Base-by-base conservation (phyloP, 371 early-diverging fungal species). In the Mucor racemosus region DNA sequence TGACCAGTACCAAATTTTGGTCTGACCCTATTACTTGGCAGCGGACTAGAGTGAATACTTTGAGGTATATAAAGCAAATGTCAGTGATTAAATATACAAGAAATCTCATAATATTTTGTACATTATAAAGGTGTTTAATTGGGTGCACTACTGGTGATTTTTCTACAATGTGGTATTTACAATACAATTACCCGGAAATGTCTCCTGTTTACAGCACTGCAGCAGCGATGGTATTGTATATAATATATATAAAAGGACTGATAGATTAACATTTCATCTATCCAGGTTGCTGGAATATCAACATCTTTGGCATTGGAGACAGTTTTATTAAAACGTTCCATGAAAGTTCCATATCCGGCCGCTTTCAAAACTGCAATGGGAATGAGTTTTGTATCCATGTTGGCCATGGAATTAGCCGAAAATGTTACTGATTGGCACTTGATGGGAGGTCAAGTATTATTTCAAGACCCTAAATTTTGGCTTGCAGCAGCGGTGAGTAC, bases 331-430 rank as follows among this genome's bases (percentile, higher is more conserved):
- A 72, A 74, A 7, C 72, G 76, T 8, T 75, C 84, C 2, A 75
- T 85, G 79, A 54, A 72, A 13, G 75, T 84, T 42, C 63, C 71
- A 13, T 73, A 75, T 46, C 26, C 40, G 4, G 71, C 66, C 7
- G 82, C 86, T 13, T 82, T 86, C 76, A 81, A 77, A 41, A 82
- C 86, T 9, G 86, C 86, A 10, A 82, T 82, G 66, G 83, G 84
- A 11, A 86, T 86, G 86, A 81, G 81, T 38, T 68, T 86, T 67
- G 81, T 80, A 21, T 84, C 84, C n/a, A 86, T 86, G 86, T 46
- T 82, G 64, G 81, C 80, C 1, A 86, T 86, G 86, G 86, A 86
- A 66, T 56, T 83, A 4, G 76, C 84, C 1, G 86, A 86, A 58
- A 86, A 86, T 55, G 69, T 68, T 0, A 81, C 82, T 13, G 84